phyloP scores from a whole-genome alignment of 1,284 basidiomycete genomes.

The Neolentinus lepideus region DNA sequence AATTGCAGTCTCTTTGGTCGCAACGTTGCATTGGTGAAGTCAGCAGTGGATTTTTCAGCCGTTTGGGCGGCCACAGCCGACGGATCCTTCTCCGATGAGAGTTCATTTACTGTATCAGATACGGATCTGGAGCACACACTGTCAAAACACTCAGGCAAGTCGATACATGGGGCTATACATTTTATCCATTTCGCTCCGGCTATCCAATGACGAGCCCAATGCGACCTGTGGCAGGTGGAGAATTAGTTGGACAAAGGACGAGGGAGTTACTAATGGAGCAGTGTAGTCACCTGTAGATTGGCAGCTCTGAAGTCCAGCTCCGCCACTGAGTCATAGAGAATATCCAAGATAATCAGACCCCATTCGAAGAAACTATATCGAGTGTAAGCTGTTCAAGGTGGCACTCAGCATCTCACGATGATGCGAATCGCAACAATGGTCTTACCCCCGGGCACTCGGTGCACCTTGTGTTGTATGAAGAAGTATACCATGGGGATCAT shows the following conservation, averaged over 20 bases:
- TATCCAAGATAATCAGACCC: constrained; percentile 75
- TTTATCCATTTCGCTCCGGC: constrained; percentile 18
- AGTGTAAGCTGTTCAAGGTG: constrained; percentile 60
- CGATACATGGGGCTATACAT: constrained; percentile 34
- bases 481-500: constrained; percentile 77
- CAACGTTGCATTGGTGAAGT: background rate
- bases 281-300: constrained; percentile 40
- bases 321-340: constrained; percentile 69
- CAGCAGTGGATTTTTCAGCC: background rate
- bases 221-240: constrained; percentile 21
- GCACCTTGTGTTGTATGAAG: constrained; percentile 80
- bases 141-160: constrained; percentile 23
- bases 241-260: background rate
- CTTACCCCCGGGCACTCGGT: constrained; percentile 72
- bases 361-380: constrained; percentile 85
- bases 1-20: background rate
- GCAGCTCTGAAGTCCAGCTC: constrained; percentile 54
- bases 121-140: background rate
- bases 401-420: constrained; percentile 1
- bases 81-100: background rate
- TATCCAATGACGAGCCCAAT: constrained; percentile 17
- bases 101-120: background rate
- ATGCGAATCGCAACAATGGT: background rate
- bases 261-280: background rate
- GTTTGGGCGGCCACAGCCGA: background rate